Conservation (phyloP, 345 rosid species). For the Firmiana major region DNA sequence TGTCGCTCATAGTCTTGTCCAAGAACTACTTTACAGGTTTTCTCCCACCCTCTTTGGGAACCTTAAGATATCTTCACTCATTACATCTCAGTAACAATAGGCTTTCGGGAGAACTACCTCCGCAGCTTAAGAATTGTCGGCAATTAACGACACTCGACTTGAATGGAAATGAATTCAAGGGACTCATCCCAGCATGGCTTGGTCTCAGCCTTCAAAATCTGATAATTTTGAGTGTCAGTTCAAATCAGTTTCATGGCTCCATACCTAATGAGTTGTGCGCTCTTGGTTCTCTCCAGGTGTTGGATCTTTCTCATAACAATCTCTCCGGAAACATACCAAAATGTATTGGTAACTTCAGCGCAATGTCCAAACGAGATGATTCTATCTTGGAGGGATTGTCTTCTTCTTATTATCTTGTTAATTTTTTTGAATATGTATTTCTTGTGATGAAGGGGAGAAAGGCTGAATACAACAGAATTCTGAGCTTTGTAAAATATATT, state of each 20-base stretch:
- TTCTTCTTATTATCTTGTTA: too few species aligned
- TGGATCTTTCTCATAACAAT: constrained; percentile 44
- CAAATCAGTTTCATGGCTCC: constrained; percentile 31
- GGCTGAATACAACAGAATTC: constrained; percentile 3
- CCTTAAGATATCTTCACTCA: constrained; percentile 28
- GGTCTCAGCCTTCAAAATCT: constrained; percentile 20
- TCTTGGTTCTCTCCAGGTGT: constrained; percentile 31
- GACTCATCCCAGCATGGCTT: constrained; percentile 37
- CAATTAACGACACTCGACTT: constrained; percentile 37
- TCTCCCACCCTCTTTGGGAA: constrained; percentile 37
- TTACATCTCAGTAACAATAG: constrained; percentile 38
- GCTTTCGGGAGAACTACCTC: constrained; percentile 38
- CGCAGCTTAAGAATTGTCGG: constrained; percentile 38
- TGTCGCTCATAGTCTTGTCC: constrained; percentile 30
- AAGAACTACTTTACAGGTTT: constrained; percentile 39
- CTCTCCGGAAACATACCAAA: constrained; percentile 33
- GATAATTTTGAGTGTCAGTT: constrained; percentile 27
- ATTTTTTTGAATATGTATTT: not conserved
- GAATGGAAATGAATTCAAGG: constrained; percentile 36
- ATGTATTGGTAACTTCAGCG: constrained; percentile 34
- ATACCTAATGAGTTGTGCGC: constrained; percentile 30
- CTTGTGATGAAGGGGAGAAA: constrained; percentile 12
- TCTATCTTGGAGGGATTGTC: too few species aligned
- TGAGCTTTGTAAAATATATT: constrained; percentile 1
- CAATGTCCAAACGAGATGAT: constrained; percentile 6